Evolutionary conservation across 305 asterid species (phyloP).

Genomic region (Solanum chacoense): DNA sequence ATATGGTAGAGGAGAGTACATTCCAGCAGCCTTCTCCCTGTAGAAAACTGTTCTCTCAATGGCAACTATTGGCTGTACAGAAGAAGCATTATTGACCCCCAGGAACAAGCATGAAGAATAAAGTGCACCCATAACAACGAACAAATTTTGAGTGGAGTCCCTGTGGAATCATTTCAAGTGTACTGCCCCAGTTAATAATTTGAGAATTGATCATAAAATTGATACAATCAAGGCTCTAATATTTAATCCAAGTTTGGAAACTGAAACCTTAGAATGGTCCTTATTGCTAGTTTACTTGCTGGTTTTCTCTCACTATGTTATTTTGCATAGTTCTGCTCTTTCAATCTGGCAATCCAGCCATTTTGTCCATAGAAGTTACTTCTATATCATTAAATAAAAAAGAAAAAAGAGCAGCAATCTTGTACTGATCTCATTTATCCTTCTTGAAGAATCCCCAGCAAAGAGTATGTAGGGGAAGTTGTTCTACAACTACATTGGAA

Average conservation of each 20-base stretch:
- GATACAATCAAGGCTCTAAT: not conserved
- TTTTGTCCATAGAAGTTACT: not conserved
- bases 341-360: not conserved
- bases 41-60: conserved; percentile 85
- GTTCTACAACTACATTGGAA: not conserved
- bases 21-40: conserved; percentile 83
- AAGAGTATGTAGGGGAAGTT: not conserved
- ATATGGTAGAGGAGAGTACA: conserved; percentile 66
- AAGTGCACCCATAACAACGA: conserved; percentile 72
- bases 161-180: conserved; percentile 25
- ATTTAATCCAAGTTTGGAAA: not conserved
- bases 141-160: conserved; percentile 59
- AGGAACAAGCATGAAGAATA: conserved; percentile 64
- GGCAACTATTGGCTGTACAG: conserved; percentile 76
- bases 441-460: not conserved
- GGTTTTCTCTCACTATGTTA: not conserved
- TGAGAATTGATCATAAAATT: not conserved
- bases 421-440: not conserved
- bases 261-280: not conserved
- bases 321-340: not conserved
- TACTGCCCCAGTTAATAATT: not conserved
- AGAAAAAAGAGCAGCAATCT: not conserved
- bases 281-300: not conserved
- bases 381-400: not conserved
- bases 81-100: conserved; percentile 79